Conservation (phyloP, 306 rosid genomes). For the Cucumis cinereus region DNA sequence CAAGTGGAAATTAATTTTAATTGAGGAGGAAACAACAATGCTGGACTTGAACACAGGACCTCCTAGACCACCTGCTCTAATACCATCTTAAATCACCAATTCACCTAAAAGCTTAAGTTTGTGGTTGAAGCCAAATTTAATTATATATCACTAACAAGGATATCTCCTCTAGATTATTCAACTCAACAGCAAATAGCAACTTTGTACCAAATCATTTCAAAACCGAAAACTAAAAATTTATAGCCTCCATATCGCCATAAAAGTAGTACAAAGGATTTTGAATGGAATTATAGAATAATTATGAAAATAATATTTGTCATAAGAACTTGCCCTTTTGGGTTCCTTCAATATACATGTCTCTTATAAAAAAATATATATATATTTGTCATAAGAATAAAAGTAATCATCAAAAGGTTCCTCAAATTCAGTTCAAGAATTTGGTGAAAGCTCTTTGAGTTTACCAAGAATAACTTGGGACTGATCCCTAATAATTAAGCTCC, state of each 20-base stretch:
- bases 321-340: no score
- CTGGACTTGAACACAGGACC: no score
- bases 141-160: no score
- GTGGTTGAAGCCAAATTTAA: no score
- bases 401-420: not conserved
- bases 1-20: no score
- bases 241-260: not conserved
- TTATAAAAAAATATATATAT: no score
- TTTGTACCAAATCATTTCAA: not conserved
- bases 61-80: no score
- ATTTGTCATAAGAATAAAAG: not conserved
- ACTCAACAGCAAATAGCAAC: not conserved
- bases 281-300: not conserved
- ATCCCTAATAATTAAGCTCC: not conserved
- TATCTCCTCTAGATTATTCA: not conserved
- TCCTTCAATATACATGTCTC: no score
- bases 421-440: not conserved
- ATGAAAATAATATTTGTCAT: not conserved
- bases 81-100: no score
- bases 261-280: not conserved
- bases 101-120: no score
- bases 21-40: no score
- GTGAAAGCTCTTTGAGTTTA: not conserved
- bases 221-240: not conserved
- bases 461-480: not conserved